Percentiles rank a stretch among this genome's conserved stretches.
Evolutionary conservation across 2,329 filamentous ascomycete species (phyloP).

Genomic region (Pseudogymnoascus sp.): DNA sequence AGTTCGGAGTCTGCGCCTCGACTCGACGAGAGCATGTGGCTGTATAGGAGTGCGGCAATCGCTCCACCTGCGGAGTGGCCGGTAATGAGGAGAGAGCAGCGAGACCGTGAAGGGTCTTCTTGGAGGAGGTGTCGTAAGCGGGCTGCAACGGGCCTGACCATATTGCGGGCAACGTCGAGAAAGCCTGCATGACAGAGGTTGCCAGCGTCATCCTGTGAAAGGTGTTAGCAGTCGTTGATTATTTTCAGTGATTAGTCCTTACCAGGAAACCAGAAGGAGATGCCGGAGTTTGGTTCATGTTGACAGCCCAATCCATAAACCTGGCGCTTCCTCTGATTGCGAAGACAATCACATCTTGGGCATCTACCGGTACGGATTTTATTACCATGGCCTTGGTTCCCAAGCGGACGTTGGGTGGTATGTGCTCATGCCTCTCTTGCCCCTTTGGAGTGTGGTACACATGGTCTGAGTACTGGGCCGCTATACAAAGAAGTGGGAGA

Average conservation of each 20-base stretch:
- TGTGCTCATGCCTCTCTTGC: slow-evolving; percentile 57
- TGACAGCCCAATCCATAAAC: slow-evolving; percentile 81
- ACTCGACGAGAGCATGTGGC: slow-evolving; percentile 64
- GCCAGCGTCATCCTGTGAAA: slow-evolving; percentile 53
- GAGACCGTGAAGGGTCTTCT: slow-evolving; percentile 58
- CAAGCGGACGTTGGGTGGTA: slow-evolving; percentile 60
- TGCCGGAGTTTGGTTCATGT: slow-evolving; percentile 61
- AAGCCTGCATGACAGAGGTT: slow-evolving; percentile 80
- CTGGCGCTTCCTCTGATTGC: slow-evolving; percentile 74
- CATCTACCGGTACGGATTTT: slow-evolving; percentile 70
- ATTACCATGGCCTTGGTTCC: slow-evolving; percentile 83
- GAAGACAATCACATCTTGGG: slow-evolving; percentile 71
- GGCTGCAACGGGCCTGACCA: slow-evolving; percentile 64
- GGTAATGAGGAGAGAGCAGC: slow-evolving; percentile 69
- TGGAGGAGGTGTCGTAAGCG: slow-evolving; percentile 61
- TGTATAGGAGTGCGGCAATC: slow-evolving; percentile 69
- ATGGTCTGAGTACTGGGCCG: slow-evolving; percentile 66
- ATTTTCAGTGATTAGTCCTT: slow-evolving; percentile 15
- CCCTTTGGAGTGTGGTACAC: slow-evolving; percentile 61
- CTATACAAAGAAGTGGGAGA: slow-evolving; percentile 69
- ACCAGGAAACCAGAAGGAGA: slow-evolving; percentile 60
- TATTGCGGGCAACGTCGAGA: slow-evolving; percentile 63
- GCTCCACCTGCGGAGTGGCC: slow-evolving; percentile 83
- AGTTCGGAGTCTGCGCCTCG: slow-evolving; percentile 55
- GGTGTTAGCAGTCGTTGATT: slow-evolving; percentile 7